phyloP scores from a whole-genome alignment of 345 rosid genomes.

The Brassica juncea region DNA sequence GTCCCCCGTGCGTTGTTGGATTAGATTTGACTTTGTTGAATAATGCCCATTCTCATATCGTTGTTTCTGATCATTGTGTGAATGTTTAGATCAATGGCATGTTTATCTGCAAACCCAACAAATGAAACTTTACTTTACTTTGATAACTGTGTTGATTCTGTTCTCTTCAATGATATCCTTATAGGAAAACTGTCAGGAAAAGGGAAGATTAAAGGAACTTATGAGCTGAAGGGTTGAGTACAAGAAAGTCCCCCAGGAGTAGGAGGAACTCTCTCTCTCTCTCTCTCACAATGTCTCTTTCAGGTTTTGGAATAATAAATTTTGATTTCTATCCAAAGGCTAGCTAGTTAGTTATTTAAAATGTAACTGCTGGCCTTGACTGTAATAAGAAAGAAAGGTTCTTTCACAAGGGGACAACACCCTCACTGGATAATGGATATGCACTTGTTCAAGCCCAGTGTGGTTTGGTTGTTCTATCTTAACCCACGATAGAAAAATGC shows the following conservation, averaged over 20 bases:
- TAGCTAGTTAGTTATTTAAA: not conserved
- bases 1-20: too few relatives aligned
- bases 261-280: not conserved
- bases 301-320: slow-evolving; percentile 2
- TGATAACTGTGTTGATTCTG: not conserved
- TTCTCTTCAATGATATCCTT: slow-evolving; percentile 9
- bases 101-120: not conserved
- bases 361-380: not conserved
- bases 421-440: not conserved
- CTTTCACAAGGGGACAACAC: not conserved
- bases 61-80: not conserved
- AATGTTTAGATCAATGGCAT: not conserved
- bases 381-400: not conserved
- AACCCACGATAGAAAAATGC: not conserved
- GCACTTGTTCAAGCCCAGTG: not conserved
- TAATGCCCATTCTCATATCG: not conserved
- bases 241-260: slow-evolving; percentile 57
- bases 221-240: slow-evolving; percentile 87
- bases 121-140: not conserved
- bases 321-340: not conserved
- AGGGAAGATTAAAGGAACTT: slow-evolving; percentile 83
- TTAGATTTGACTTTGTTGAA: too few relatives aligned
- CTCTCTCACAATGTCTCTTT: not conserved
- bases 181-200: slow-evolving; percentile 55
- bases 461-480: not conserved